Conservation (phyloP, 2,329 filamentous ascomycete genomes). For the Chaetomium globosum region DNA sequence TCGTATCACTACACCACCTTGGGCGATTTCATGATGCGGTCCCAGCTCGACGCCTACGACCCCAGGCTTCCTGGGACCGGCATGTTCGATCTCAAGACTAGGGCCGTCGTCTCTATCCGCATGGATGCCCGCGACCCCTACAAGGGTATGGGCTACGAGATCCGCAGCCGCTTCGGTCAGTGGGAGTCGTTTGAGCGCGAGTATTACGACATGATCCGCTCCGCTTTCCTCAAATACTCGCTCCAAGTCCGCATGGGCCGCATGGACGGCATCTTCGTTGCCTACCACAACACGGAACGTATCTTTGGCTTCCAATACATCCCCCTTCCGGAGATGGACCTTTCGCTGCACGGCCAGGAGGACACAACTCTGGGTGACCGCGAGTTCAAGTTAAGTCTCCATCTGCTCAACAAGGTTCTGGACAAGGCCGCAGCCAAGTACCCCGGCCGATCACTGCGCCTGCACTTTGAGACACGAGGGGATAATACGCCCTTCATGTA, state of each 20-base stretch:
- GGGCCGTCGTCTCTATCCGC: conserved; percentile 86
- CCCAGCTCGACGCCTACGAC: conserved; percentile 90
- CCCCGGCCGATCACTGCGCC: conserved; percentile 72
- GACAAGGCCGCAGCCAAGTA: conserved; percentile 74
- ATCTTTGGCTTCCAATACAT: conserved; percentile 99
- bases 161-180: conserved; percentile 71
- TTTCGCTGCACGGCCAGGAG: conserved; percentile 77
- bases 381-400: conserved; percentile 82
- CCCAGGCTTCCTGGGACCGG: conserved; percentile 82
- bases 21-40: conserved; percentile 89
- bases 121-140: conserved; percentile 78
- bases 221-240: conserved; percentile 95
- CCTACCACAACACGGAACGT: conserved; percentile 90
- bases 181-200: conserved; percentile 95
- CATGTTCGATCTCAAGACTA: conserved; percentile 95
- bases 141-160: conserved; percentile 82
- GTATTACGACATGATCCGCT: conserved; percentile 93
- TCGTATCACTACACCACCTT: conserved; percentile 85
- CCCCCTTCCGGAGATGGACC: conserved; percentile 81
- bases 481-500: conserved; percentile 71
- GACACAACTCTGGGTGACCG: conserved; percentile 70
- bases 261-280: conserved; percentile 98
- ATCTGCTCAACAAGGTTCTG: conserved; percentile 76
- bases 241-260: conserved; percentile 94
- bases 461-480: conserved; percentile 78